phyloP scores from a whole-genome alignment of 2,329 filamentous ascomycete genomes.

The Epichloe gansuensis region DNA sequence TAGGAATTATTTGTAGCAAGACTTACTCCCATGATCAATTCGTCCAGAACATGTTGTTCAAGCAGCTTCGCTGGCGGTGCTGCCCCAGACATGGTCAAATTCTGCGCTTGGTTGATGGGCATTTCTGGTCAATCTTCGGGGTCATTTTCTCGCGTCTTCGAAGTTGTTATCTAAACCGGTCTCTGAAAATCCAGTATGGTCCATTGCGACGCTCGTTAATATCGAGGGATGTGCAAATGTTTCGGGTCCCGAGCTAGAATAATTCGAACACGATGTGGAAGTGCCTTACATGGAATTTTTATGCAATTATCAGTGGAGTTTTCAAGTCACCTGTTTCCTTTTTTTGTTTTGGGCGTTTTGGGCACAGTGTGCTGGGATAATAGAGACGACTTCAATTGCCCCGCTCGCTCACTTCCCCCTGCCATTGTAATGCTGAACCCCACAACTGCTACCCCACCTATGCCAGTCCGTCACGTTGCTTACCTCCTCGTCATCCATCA shows the following conservation, averaged over 20 bases:
- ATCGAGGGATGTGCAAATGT: no score
- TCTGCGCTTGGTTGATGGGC: not conserved
- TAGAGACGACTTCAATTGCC: not conserved
- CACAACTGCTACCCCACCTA: not conserved
- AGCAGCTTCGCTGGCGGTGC: conserved; percentile 3
- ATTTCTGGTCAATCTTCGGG: not conserved
- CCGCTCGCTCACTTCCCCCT: no score
- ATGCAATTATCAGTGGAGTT: not conserved
- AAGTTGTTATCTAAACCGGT: not conserved
- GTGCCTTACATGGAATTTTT: no score
- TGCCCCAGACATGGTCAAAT: not conserved
- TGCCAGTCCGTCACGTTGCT: not conserved
- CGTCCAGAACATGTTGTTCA: conserved; percentile 28
- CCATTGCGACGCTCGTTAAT: no score
- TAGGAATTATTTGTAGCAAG: not conserved
- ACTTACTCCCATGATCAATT: conserved; percentile 44
- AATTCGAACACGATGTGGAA: no score
- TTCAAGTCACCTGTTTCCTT: not conserved
- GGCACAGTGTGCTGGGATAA: not conserved
- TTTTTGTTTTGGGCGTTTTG: no score
- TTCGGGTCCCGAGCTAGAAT: no score
- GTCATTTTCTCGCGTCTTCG: not conserved
- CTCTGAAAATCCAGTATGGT: not conserved
- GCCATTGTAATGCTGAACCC: not conserved
- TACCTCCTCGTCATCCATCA: not conserved